These are phyloP conservation scores for Sordaria brevicollis DNA, from an alignment of 495 filamentous ascomycete species.

Conservation along the genomic window DNA sequence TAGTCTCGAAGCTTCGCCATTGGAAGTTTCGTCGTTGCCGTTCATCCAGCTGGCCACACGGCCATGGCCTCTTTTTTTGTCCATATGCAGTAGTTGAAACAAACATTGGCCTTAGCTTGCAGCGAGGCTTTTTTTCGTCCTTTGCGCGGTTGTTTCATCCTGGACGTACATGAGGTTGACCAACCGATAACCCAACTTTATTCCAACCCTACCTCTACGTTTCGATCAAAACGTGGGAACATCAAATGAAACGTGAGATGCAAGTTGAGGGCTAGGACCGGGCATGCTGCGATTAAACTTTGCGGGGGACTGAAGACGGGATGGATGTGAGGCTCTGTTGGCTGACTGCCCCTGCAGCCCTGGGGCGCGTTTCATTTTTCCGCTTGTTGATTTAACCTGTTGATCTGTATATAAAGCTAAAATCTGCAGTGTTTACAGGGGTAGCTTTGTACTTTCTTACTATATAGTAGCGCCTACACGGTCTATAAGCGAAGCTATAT, in stretches of 20 bases:
- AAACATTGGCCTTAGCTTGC: background rate
- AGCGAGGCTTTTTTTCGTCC: background rate
- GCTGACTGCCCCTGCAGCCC: background rate
- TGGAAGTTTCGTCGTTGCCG: background rate
- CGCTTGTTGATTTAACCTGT: too few relatives aligned
- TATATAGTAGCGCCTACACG: too few relatives aligned
- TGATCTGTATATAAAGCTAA: too few relatives aligned
- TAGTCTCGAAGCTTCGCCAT: background rate
- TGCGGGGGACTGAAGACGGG: too few relatives aligned
- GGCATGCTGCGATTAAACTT: background rate
- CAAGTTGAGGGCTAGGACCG: background rate
- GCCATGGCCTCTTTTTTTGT: background rate
- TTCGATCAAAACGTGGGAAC: background rate
- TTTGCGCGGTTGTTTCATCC: background rate
- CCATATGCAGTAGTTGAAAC: background rate
- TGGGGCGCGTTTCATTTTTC: too few relatives aligned
- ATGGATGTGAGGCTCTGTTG: background rate
- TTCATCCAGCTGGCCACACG: background rate
- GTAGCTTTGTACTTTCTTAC: too few relatives aligned
- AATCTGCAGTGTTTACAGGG: too few relatives aligned
- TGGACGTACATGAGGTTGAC: background rate
- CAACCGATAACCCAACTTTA: background rate
- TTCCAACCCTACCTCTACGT: background rate
- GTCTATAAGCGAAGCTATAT: too few relatives aligned
- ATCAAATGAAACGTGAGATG: background rate